These are phyloP conservation scores for Echeveria elegans DNA, from an alignment of 164 flowering plant species.

Conservation along the genomic window DNA sequence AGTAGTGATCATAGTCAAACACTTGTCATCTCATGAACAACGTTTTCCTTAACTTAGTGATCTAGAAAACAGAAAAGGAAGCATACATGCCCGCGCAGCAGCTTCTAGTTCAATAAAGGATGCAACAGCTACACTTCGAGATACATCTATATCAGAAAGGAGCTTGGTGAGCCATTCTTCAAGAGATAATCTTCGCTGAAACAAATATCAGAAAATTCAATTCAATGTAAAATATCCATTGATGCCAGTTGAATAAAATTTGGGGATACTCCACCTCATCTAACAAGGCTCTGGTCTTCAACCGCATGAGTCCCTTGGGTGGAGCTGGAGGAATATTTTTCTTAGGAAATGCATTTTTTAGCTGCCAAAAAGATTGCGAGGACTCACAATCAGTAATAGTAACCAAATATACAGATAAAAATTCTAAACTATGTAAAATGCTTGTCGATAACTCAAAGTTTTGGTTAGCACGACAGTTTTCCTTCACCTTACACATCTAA, in stretches of 20 bases:
- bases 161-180: slow-evolving; percentile 91
- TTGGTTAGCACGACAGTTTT: no score
- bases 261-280: slow-evolving; percentile 54
- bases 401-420: background rate
- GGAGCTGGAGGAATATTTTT: slow-evolving; percentile 86
- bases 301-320: slow-evolving; percentile 78
- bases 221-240: background rate
- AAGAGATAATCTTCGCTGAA: slow-evolving; percentile 90
- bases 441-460: background rate
- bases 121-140: slow-evolving; percentile 80
- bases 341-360: slow-evolving; percentile 62
- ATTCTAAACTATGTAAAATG: background rate
- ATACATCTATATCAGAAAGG: slow-evolving; percentile 83
- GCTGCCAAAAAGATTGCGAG: slow-evolving; percentile 34
- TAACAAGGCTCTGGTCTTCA: slow-evolving; percentile 65
- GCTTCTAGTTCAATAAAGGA: slow-evolving; percentile 98
- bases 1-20: background rate
- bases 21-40: background rate
- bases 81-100: slow-evolving; percentile 95
- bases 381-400: background rate
- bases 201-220: slow-evolving; percentile 33
- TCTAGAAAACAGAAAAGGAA: slow-evolving; percentile 14
- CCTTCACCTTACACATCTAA: no score
- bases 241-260: background rate
- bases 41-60: background rate